phyloP scores from a whole-genome alignment of 495 filamentous ascomycete genomes.

The Margaritispora aquatica region DNA sequence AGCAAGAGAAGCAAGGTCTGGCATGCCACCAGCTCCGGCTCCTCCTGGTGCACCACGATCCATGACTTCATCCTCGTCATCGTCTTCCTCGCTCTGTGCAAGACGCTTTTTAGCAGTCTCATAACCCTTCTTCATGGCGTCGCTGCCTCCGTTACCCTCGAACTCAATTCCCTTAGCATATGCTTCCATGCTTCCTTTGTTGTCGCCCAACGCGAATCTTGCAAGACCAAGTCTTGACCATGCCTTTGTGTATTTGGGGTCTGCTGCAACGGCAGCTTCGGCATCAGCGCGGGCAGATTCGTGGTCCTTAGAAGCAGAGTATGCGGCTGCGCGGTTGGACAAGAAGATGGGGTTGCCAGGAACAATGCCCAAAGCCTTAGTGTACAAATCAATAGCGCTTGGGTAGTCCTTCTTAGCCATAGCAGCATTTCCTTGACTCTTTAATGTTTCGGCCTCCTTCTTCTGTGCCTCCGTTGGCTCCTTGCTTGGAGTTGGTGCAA shows the following conservation, averaged over 20 bases:
- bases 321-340: slow-evolving; percentile 92
- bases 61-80: slow-evolving; percentile 36
- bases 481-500: slow-evolving; percentile 26
- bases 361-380: slow-evolving; percentile 68
- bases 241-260: slow-evolving; percentile 92
- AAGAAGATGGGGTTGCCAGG: slow-evolving; percentile 94
- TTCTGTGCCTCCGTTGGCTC: slow-evolving; percentile 47
- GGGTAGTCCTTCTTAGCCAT: slow-evolving; percentile 89
- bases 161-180: slow-evolving; percentile 89
- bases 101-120: slow-evolving; percentile 83
- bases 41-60: slow-evolving; percentile 39
- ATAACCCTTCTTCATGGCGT: slow-evolving; percentile 89
- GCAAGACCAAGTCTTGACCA: slow-evolving; percentile 91
- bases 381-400: slow-evolving; percentile 77
- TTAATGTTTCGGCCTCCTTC: slow-evolving; percentile 77
- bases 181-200: slow-evolving; percentile 87
- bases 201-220: slow-evolving; percentile 82
- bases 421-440: slow-evolving; percentile 86
- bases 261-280: slow-evolving; percentile 75
- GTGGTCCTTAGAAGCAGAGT: slow-evolving; percentile 74
- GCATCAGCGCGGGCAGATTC: slow-evolving; percentile 77
- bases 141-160: slow-evolving; percentile 82
- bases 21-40: slow-evolving; percentile 67
- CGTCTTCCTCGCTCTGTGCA: slow-evolving; percentile 57
- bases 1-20: slow-evolving; percentile 67